Percentiles rank a stretch among this genome's conserved stretches.
phyloP scores from a whole-genome alignment of 768 basidiomycete genomes.

The Rossbeevera mucosa region DNA sequence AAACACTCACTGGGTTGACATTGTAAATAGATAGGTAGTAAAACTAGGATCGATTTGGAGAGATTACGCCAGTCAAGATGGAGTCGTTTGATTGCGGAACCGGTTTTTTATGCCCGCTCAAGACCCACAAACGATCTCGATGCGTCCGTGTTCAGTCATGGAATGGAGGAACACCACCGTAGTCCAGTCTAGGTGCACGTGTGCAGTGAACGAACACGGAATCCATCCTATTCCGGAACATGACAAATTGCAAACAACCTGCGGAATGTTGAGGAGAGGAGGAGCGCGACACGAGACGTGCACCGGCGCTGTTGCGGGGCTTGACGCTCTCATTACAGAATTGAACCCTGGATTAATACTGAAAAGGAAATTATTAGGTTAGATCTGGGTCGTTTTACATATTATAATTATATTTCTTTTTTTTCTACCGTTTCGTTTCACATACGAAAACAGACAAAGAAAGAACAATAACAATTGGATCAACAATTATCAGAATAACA shows the following conservation, averaged over 20 bases:
- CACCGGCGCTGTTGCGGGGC: too few species aligned
- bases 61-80: background rate
- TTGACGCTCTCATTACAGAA: background rate
- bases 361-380: background rate
- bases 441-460: background rate
- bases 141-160: background rate
- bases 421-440: background rate
- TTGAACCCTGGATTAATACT: background rate
- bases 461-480: background rate
- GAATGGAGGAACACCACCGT: background rate
- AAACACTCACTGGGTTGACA: slow-evolving; percentile 12
- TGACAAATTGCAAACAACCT: background rate
- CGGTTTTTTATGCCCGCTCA: background rate
- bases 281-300: too few species aligned
- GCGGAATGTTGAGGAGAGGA: background rate
- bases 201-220: background rate
- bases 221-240: background rate
- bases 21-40: background rate
- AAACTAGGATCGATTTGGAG: background rate
- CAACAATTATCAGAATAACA: too few species aligned
- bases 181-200: background rate
- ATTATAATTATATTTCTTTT: background rate
- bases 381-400: background rate
- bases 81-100: background rate
- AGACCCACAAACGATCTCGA: background rate